Conservation (phyloP, 148 eudicot species). For the Polygonum aviculare region DNA sequence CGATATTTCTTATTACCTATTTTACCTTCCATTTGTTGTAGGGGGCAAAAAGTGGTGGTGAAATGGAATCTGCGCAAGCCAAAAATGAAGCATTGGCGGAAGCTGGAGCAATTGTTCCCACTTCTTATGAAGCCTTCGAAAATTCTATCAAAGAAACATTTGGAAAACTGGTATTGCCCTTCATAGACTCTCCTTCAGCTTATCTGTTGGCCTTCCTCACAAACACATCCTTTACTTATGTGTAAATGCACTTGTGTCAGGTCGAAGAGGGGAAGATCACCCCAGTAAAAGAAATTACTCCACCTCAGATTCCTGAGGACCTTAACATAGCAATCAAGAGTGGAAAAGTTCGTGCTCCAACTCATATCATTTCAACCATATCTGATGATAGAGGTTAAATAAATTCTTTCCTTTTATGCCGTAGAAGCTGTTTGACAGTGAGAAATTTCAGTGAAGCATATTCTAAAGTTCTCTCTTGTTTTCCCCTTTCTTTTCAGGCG, state of each 20-base stretch:
- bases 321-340: constrained; percentile 82
- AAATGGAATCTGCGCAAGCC: constrained; percentile 95
- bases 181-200: neutral
- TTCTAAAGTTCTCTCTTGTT: neutral
- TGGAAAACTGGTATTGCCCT: constrained; percentile 47
- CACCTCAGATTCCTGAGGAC: constrained; percentile 98
- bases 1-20: constrained; percentile 11
- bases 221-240: neutral
- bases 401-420: neutral
- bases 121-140: constrained; percentile 90
- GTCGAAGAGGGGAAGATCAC: constrained; percentile 62
- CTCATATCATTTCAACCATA: constrained; percentile 94
- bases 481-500: constrained; percentile 44
- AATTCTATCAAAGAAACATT: constrained; percentile 72
- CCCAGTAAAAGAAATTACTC: constrained; percentile 75
- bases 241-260: constrained; percentile 19
- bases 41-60: constrained; percentile 99
- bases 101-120: constrained; percentile 92
- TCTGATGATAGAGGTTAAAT: constrained; percentile 85
- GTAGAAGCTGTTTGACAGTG: constrained; percentile 11
- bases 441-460: neutral
- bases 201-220: neutral
- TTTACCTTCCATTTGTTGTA: constrained; percentile 11
- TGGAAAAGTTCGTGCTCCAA: constrained; percentile 98
- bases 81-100: constrained; percentile 90